Percentiles rank a stretch among this genome's conserved stretches.
phyloP scores from a whole-genome alignment of 139 green algal genomes.

The Spirogloea muscicola region DNA sequence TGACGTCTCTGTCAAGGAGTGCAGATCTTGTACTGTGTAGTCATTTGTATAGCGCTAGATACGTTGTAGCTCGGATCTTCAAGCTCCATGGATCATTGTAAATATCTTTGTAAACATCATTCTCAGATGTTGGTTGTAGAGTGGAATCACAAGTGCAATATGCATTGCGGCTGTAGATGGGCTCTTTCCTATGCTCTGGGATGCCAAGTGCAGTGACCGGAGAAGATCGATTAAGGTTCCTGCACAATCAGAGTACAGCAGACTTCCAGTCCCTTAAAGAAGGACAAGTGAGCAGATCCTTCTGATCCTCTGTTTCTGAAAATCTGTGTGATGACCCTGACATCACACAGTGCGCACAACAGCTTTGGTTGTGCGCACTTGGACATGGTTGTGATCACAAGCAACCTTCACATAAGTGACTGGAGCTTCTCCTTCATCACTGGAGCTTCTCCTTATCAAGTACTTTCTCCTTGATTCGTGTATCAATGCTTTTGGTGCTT shows the following conservation, averaged over 20 bases:
- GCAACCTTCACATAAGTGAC: too few relatives aligned
- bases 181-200: background rate
- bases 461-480: too few relatives aligned
- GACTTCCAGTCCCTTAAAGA: constrained; percentile 27
- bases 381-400: too few relatives aligned
- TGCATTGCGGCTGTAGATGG: background rate
- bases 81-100: background rate
- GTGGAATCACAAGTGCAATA: background rate
- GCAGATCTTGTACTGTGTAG: background rate
- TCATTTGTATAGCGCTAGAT: background rate
- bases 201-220: constrained; percentile 23
- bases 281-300: constrained; percentile 29
- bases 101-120: background rate
- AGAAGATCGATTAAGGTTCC: constrained; percentile 43
- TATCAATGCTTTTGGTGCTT: background rate
- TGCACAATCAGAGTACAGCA: constrained; percentile 48
- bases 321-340: background rate
- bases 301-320: constrained; percentile 6
- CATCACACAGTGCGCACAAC: constrained; percentile 4
- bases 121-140: too few relatives aligned
- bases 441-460: too few relatives aligned
- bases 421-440: too few relatives aligned
- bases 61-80: background rate
- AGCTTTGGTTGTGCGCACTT: too few relatives aligned
- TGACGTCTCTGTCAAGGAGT: too few relatives aligned